phyloP scores from a whole-genome alignment of 2,329 filamentous ascomycete genomes.

The Hypomyces rosellus region DNA sequence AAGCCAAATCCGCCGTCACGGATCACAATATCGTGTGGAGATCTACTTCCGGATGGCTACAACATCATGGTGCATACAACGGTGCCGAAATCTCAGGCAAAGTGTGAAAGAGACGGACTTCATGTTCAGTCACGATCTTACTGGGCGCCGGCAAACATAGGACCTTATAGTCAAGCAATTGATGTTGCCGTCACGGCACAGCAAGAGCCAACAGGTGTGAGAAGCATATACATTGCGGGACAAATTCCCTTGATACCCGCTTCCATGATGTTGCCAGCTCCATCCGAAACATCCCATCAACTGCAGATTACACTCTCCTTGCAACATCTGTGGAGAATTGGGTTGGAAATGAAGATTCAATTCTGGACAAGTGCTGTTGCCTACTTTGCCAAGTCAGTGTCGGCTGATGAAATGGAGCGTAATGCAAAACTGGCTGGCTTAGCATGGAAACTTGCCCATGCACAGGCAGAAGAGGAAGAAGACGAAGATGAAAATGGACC shows the following conservation, averaged over 20 bases:
- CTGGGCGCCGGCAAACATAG: conserved; percentile 97
- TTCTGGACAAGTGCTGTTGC: conserved; percentile 73
- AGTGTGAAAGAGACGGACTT: conserved; percentile 50
- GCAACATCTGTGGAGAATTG: conserved; percentile 87
- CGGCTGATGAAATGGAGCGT: conserved; percentile 20
- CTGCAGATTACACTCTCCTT: conserved; percentile 65
- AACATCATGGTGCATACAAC: conserved; percentile 55
- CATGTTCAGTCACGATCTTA: conserved; percentile 93
- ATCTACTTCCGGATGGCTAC: conserved; percentile 51
- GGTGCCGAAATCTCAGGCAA: conserved; percentile 26
- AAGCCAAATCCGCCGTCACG: conserved; percentile 77
- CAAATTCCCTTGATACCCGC: conserved; percentile 85
- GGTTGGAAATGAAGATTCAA: conserved; percentile 60
- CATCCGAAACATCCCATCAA: conserved; percentile 35
- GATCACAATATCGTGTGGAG: conserved; percentile 74
- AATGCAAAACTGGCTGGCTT: conserved; percentile 37
- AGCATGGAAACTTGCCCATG: conserved; percentile 44
- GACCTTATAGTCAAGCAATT: conserved; percentile 90
- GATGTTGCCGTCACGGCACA: conserved; percentile 33
- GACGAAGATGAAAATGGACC: conserved; percentile 32
- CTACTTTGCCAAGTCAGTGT: conserved; percentile 51
- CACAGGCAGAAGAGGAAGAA: conserved; percentile 26
- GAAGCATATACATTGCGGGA: conserved; percentile 65
- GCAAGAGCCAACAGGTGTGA: conserved; percentile 17
- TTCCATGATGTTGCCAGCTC: conserved; percentile 58